Percentiles rank a stretch among this genome's conserved stretches.
Conservation (phyloP, 2,329 filamentous ascomycete genomes). For the Ilyonectria mors-panacis region DNA sequence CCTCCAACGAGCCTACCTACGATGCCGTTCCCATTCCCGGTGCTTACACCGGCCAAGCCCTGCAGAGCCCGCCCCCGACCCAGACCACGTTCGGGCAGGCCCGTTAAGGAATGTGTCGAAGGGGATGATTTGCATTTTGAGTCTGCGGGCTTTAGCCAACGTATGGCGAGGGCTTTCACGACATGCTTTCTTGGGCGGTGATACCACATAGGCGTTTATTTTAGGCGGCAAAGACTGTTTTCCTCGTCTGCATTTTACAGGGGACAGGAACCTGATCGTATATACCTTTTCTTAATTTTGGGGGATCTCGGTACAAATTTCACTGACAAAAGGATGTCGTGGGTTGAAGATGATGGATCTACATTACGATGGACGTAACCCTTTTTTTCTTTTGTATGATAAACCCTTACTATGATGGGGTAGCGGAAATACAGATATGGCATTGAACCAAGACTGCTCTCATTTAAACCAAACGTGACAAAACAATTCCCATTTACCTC, state of each 20-base stretch:
- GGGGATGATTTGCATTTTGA: slow-evolving; percentile 31
- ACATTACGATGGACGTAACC: slow-evolving; percentile 12
- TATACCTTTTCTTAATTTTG: slow-evolving; percentile 28
- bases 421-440: slow-evolving; percentile 31
- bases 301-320: slow-evolving; percentile 17
- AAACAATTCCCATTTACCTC: not conserved
- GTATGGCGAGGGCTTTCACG: slow-evolving; percentile 25
- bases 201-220: slow-evolving; percentile 32
- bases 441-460: slow-evolving; percentile 29
- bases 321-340: slow-evolving; percentile 21
- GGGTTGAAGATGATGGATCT: slow-evolving; percentile 24
- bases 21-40: slow-evolving; percentile 90
- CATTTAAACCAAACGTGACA: not conserved
- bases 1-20: slow-evolving; percentile 87
- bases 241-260: not conserved
- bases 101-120: slow-evolving; percentile 38
- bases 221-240: slow-evolving; percentile 28
- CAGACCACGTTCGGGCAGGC: slow-evolving; percentile 61
- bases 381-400: slow-evolving; percentile 42
- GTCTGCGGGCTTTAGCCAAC: slow-evolving; percentile 27
- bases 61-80: slow-evolving; percentile 66
- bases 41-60: slow-evolving; percentile 76
- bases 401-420: slow-evolving; percentile 28
- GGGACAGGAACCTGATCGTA: slow-evolving; percentile 19
- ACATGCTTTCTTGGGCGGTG: slow-evolving; percentile 20